phyloP scores from a whole-genome alignment of 345 rosid genomes.

The Gossypium thurberi region DNA sequence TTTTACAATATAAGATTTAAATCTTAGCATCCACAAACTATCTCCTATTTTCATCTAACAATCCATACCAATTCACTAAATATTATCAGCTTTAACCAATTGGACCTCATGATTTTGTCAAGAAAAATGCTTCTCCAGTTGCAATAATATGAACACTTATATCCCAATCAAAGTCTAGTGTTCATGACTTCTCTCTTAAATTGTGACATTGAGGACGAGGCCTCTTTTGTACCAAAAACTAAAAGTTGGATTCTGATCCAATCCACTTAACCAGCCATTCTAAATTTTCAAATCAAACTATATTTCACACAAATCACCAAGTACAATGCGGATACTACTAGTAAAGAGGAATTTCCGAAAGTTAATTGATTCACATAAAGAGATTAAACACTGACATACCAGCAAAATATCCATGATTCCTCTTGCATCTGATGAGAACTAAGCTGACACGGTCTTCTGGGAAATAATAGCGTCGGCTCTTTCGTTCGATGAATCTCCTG shows the following conservation, averaged over 20 bases:
- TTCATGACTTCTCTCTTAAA: too few species aligned
- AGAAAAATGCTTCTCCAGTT: too few species aligned
- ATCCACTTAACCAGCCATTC: not conserved
- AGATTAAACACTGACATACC: constrained; percentile 33
- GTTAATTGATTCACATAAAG: not conserved
- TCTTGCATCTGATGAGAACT: constrained; percentile 71
- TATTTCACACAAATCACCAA: not conserved
- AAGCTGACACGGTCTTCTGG: constrained; percentile 88
- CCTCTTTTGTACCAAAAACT: too few species aligned
- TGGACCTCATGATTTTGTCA: too few species aligned
- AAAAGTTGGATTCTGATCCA: not conserved
- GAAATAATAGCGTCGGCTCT: constrained; percentile 66
- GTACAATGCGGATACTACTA: not conserved
- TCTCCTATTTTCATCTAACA: too few species aligned
- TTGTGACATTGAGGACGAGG: too few species aligned
- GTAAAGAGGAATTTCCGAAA: not conserved
- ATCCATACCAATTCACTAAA: too few species aligned
- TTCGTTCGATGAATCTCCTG: constrained; percentile 51
- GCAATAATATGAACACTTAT: too few species aligned
- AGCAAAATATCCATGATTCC: constrained; percentile 85
- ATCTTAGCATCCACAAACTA: too few species aligned
- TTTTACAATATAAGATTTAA: too few species aligned
- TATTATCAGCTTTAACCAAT: too few species aligned
- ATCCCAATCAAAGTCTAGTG: too few species aligned
- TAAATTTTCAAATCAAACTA: not conserved